Conservation (phyloP, 148 eudicot species). For the Pouteria glomerata region DNA sequence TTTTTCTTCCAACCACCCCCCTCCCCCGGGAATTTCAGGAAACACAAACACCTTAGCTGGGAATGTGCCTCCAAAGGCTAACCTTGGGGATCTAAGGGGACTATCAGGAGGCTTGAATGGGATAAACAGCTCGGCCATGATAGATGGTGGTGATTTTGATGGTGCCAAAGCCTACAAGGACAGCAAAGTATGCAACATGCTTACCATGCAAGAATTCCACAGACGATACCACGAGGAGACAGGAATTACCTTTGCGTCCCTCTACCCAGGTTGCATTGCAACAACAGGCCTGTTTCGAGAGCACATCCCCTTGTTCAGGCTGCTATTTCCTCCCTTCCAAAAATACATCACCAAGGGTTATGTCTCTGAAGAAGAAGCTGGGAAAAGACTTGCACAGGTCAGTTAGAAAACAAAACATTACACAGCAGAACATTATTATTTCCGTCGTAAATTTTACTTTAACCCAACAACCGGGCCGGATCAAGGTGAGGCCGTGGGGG, state of each 20-base stretch:
- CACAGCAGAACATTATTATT: neutral
- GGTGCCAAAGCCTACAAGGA: conserved; percentile 97
- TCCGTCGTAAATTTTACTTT: neutral
- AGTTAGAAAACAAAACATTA: neutral
- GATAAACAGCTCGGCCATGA: conserved; percentile 74
- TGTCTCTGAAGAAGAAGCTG: conserved; percentile 90
- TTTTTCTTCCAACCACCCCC: too few species aligned
- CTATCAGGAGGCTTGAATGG: conserved; percentile 68
- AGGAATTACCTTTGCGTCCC: conserved; percentile 80
- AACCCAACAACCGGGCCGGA: neutral
- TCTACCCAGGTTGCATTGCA: conserved; percentile 96
- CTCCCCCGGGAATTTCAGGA: conserved; percentile 52
- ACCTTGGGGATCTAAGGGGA: conserved; percentile 83
- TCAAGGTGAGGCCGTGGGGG: too few species aligned
- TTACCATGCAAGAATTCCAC: conserved; percentile 93
- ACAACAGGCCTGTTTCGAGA: conserved; percentile 82
- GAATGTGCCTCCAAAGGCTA: conserved; percentile 93
- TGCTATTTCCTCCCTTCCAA: conserved; percentile 88
- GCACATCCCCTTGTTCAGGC: conserved; percentile 69
- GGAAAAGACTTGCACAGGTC: conserved; percentile 88
- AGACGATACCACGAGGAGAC: conserved; percentile 76
- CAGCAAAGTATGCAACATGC: conserved; percentile 98
- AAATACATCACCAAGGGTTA: conserved; percentile 89
- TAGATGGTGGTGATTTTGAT: conserved; percentile 86
- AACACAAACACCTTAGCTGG: conserved; percentile 94